phyloP scores from a whole-genome alignment of 179 eudicot species.

The Beta lomatogona region DNA sequence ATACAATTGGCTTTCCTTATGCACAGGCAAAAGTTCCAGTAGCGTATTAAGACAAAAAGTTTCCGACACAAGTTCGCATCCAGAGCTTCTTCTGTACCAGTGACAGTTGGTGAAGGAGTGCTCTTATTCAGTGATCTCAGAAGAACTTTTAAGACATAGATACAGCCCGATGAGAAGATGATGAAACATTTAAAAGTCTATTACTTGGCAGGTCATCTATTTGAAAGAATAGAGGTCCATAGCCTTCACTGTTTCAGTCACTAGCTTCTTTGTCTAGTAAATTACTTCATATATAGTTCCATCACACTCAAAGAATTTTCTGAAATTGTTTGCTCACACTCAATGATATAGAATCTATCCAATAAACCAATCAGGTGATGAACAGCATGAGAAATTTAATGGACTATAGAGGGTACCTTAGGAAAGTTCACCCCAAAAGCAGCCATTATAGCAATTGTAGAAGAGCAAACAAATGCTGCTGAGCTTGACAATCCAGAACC shows the following conservation, averaged over 20 bases:
- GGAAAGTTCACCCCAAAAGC: constrained; percentile 67
- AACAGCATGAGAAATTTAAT: too few species aligned
- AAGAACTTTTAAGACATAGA: neutral
- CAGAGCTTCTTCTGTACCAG: neutral
- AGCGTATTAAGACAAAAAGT: neutral
- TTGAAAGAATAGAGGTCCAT: neutral
- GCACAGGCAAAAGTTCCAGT: neutral
- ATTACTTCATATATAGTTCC: too few species aligned
- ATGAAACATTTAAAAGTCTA: neutral
- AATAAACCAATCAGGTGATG: neutral
- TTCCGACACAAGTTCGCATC: neutral
- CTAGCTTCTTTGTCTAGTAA: too few species aligned
- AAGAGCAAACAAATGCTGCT: constrained; percentile 96
- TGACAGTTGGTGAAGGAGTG: too few species aligned
- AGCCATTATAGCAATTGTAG: constrained; percentile 95
- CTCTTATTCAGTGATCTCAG: too few species aligned
- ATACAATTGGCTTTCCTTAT: neutral
- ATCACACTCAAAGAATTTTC: too few species aligned
- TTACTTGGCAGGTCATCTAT: neutral
- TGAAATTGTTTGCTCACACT: neutral
- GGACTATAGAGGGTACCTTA: constrained; percentile 49
- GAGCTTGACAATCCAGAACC: constrained; percentile 99
- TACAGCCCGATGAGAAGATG: neutral
- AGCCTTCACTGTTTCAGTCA: too few species aligned
- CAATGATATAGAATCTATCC: neutral